Conservation (phyloP, 148 eudicot species). For the Polygonum aviculare region DNA sequence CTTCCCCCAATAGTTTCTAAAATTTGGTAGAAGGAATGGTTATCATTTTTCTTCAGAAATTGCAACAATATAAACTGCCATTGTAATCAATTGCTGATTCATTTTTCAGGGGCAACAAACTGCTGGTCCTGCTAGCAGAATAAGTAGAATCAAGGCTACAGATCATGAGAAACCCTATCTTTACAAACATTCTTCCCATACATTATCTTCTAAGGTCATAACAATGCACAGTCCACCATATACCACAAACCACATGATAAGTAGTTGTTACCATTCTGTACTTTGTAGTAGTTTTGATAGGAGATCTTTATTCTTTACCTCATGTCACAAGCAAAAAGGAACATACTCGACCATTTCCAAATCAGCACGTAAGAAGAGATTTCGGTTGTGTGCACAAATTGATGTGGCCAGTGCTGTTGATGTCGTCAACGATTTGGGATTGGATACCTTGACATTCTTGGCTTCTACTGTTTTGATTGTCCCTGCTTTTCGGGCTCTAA, state of each 20-base stretch:
- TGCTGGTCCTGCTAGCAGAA: constrained; percentile 24
- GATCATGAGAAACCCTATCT: constrained; percentile 18
- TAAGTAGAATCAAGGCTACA: constrained; percentile 17
- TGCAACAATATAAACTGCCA: not conserved
- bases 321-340: constrained; percentile 28
- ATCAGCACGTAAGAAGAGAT: constrained; percentile 21
- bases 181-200: constrained; percentile 20
- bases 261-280: constrained; percentile 15
- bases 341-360: constrained; percentile 20
- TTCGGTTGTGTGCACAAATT: constrained; percentile 38
- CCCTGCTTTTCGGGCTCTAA: constrained; percentile 71
- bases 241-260: constrained; percentile 23
- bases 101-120: constrained; percentile 41
- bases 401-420: constrained; percentile 83
- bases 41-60: not conserved
- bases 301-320: constrained; percentile 17
- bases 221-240: constrained; percentile 18
- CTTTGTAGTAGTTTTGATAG: constrained; percentile 19
- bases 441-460: constrained; percentile 95
- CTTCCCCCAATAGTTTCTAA: not conserved
- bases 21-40: not conserved
- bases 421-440: constrained; percentile 89
- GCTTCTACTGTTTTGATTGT: constrained; percentile 82
- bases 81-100: not conserved
- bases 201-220: constrained; percentile 20